Base-by-base conservation (phyloP, 257 asterid genomes). In the Fraxinus anomala region DNA sequence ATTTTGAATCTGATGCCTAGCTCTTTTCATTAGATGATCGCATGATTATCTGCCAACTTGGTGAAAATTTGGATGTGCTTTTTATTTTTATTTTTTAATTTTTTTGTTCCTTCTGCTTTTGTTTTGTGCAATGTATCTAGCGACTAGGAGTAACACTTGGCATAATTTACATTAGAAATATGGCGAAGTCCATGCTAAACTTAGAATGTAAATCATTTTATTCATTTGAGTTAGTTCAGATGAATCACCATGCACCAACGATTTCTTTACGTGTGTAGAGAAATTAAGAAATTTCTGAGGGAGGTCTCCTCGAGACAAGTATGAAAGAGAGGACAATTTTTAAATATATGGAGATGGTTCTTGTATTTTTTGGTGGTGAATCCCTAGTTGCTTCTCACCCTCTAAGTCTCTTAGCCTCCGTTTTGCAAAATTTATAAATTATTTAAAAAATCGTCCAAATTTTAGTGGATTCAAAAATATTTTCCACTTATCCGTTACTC, bases 1-100 rank as follows among this genome's bases (percentile, higher is more conserved):
- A 91, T 67, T 88, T 88, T 78, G 76, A 66, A 71, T 82, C 65
- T 30, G 84, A 87, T 10, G 3, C 34, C 3, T 63, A 63, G 33
- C 68, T 61, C 66, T 61, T n/a, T n/a, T n/a, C 26, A 54, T 54
- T 54, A 54, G 65, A 54, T 54, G 65, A n/a, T 54, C 65, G n/a
- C 26, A 54, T 17, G 65, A 54, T 54, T 47, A 47, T 47, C 56
- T 16, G 21, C 56, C 56, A 13, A 47, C 56, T 47, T 47, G 7
- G 6, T 3, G 56, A 4, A 47, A 13, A 3, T 4, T 16, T 13
- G 56, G 16, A 14, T 17, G 26, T 5, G 26, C 6, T 54, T 54
- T n/a, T 16, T 17, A 14, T 51, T 6, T 19, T 51, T 19, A 0
- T 51, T 51, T 19, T 51, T 16, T 36, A 36, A 37, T 37, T n/a